Base-by-base conservation (phyloP, 176 grass and related monocot species). In the Triticum urartu region DNA sequence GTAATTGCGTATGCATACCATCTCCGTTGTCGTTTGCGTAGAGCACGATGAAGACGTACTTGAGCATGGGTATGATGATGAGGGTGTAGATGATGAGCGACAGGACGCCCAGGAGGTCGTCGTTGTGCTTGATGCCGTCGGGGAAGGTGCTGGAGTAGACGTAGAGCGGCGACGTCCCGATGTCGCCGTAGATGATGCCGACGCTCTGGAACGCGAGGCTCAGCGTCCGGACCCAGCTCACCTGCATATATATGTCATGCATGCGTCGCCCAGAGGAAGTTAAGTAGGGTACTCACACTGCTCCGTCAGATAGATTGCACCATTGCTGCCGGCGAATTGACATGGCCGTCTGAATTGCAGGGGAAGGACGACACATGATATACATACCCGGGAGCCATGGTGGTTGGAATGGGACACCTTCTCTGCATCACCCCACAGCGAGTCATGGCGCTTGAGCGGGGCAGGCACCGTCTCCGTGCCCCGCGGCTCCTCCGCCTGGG, bases 51-150 rank as follows among this genome's bases (percentile, higher is more conserved):
- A 95, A 91, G 45, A 91, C 87, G 11, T 95, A 95, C 61, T 93
- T 95, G 28, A 93, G 28, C 82, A 95, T 81, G 34, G 91, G 94
- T 45, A 95, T 73, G 40, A 93, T 22, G 47, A 86, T 72, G 28
- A 95, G 18, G 12, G 77, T 89, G 84, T 95, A 95, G 84, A 95
- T 74, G 85, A 95, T 95, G 24, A 95, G 91, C 8, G 94, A 95
- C 15, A 95, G 58, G 78, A 84, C 91, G 7, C 91, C 91, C 8
- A 93, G 50, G 48, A 95, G 64, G 6, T 95, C 91, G 21, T 91
- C 87, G 0, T 72, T n/a, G 50, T 91, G 8, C 33, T 78, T 56
- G 69, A 95, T 88, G 60, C 94, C 89, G 9, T 86, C 18, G 3
- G 91, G 74, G 83, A 95, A 95, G 11, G 94, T 95, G 80, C 89